Conservation (phyloP, 2,329 filamentous ascomycete species). For the Fusarium marasasianum region DNA sequence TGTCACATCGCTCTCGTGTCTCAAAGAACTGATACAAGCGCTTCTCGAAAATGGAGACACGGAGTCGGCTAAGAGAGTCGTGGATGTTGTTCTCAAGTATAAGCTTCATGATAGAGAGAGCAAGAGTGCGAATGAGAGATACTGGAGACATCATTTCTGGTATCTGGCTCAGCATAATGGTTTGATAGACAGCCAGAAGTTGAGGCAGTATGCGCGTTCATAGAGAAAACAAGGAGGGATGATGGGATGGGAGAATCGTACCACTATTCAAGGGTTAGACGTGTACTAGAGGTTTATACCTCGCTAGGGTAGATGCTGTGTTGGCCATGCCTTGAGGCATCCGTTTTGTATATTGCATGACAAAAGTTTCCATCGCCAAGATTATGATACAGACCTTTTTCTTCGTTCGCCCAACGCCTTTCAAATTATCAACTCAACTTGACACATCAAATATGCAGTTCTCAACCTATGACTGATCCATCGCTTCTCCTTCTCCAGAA, state of each 20-base stretch:
- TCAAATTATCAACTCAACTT: not conserved
- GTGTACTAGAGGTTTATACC: slow-evolving; percentile 35
- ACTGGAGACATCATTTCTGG: slow-evolving; percentile 63
- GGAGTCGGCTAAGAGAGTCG: slow-evolving; percentile 47
- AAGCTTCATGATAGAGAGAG: slow-evolving; percentile 38
- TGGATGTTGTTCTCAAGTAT: slow-evolving; percentile 43
- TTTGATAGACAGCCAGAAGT: slow-evolving; percentile 45
- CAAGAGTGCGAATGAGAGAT: slow-evolving; percentile 42
- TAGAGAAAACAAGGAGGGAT: not conserved
- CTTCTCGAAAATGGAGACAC: slow-evolving; percentile 41
- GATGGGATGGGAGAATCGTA: not conserved
- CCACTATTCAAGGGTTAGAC: not conserved
- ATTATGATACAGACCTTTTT: not conserved
- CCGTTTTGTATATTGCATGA: slow-evolving; percentile 22
- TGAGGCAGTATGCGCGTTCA: not conserved
- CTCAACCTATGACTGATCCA: slow-evolving; percentile 43
- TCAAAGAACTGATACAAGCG: slow-evolving; percentile 54
- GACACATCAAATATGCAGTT: not conserved
- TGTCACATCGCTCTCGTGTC: slow-evolving; percentile 54
- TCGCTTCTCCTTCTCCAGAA: slow-evolving; percentile 31
- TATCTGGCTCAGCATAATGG: slow-evolving; percentile 54
- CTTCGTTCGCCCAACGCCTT: slow-evolving; percentile 26
- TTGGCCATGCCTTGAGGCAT: slow-evolving; percentile 11
- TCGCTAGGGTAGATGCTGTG: slow-evolving; percentile 23
- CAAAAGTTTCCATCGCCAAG: not conserved